Base-by-base conservation (phyloP, 805 yeast species). In the Hanseniaspora nectarophila region DNA sequence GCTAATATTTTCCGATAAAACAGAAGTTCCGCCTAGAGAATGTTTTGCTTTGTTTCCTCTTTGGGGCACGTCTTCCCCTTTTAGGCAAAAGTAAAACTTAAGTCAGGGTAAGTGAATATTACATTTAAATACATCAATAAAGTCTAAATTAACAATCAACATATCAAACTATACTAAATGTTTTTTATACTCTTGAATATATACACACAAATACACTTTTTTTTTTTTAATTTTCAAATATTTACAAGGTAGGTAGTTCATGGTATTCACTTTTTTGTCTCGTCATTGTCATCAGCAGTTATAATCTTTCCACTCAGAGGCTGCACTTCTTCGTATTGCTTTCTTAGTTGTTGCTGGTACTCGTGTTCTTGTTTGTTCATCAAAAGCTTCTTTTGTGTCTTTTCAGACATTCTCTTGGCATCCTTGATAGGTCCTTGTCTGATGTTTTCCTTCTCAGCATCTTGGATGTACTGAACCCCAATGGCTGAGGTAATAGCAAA, bases 361-460 rank as follows among this genome's bases (percentile, higher is more conserved):
- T 73, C 76, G 61, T 83, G 87, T 56, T 85, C 94, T 43, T 70
- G 65, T 54, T 78, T 72, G 63, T 85, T 85, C 39, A 75, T 66
- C 51, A 63, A 53, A 56, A 58, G 10, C 40, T 71, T 72, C 57
- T 75, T 80, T 59, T 66, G 67, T 56, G 71, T 73, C 60, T 75
- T 75, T 43, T 70, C 73, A 44, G 73, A 72, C 55, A 82, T 64
- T 54, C 94, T 70, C 55, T 72, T 77, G 2, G 88, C 87, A 63
- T 86, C 95, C 60, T 84, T 84, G 59, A 84, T 77, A 4, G 95
- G 95, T 0, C 95, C 95, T 59, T 77, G 85, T 60, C 82, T 81
- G 43, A 85, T 69, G 2, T 82, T 81, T 18, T 77, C 80, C 60
- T 86, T 73, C 63, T 86, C 95, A 56, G 74, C 67, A 35, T 75